Percentiles rank a stretch among this genome's conserved stretches.
These are phyloP conservation scores for Pichia membranifaciens DNA, from an alignment of 805 yeast genomes.

Conservation along the genomic window DNA sequence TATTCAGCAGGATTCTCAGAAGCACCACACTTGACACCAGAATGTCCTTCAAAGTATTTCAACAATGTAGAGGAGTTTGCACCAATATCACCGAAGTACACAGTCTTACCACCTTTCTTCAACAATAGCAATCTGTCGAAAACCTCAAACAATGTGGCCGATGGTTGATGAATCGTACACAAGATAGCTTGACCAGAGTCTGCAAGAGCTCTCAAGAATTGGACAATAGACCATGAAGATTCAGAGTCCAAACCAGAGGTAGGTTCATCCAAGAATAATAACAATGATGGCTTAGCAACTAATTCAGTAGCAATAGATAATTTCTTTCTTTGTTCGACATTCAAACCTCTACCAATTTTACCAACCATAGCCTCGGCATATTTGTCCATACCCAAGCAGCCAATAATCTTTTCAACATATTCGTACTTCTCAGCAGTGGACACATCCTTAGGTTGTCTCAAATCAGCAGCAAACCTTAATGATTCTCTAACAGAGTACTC, in stretches of 20 bases:
- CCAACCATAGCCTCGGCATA: constrained; percentile 51
- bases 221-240: constrained; percentile 54
- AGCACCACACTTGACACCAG: constrained; percentile 60
- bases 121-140: constrained; percentile 31
- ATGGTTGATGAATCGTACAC: constrained; percentile 53
- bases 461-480: constrained; percentile 41
- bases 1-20: constrained; percentile 73
- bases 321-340: constrained; percentile 50
- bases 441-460: constrained; percentile 42
- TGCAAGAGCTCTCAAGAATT: constrained; percentile 43
- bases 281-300: constrained; percentile 47
- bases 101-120: constrained; percentile 49
- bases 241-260: constrained; percentile 53
- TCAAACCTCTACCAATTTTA: constrained; percentile 42
- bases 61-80: constrained; percentile 37
- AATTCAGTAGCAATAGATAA: constrained; percentile 50
- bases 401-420: constrained; percentile 38
- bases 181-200: constrained; percentile 51
- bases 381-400: constrained; percentile 36
- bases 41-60: constrained; percentile 42
- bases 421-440: constrained; percentile 37
- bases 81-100: constrained; percentile 51
- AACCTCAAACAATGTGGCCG: constrained; percentile 42
- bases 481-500: constrained; percentile 47
- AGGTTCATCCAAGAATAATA: constrained; percentile 53